Evolutionary conservation across 768 basidiomycete species (phyloP).

Genomic region (Pleurotus platypus): DNA sequence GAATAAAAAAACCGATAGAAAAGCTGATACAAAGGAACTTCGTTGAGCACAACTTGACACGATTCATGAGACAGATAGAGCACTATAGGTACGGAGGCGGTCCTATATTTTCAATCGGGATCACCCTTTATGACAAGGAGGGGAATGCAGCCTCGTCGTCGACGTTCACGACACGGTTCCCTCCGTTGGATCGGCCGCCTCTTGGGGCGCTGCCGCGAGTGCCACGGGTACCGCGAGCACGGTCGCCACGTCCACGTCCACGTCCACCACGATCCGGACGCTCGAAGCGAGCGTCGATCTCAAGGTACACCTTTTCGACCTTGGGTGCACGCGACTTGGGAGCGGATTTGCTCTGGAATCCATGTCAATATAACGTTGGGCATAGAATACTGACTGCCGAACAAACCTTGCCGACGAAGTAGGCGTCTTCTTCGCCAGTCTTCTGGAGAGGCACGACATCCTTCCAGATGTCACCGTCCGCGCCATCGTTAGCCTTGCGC

Average conservation of each 20-base stretch:
- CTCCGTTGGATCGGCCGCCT: constrained; percentile 38
- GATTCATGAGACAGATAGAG: neutral
- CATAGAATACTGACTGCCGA: neutral
- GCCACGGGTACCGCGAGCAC: constrained; percentile 40
- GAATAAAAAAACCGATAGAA: constrained; percentile 2
- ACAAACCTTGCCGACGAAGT: constrained; percentile 88
- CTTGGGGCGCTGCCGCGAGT: constrained; percentile 37
- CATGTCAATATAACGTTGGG: constrained; percentile 1
- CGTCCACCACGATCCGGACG: constrained; percentile 71
- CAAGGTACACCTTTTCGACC: constrained; percentile 88
- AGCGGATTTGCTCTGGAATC: constrained; percentile 53
- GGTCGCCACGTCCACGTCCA: constrained; percentile 40
- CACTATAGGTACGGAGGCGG: neutral
- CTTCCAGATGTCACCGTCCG: constrained; percentile 66
- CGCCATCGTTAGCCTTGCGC: constrained; percentile 80
- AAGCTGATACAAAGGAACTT: constrained; percentile 2
- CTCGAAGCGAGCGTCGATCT: constrained; percentile 88
- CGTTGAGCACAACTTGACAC: neutral
- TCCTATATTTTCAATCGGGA: neutral
- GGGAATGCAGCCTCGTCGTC: constrained; percentile 89
- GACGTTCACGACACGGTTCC: constrained; percentile 53
- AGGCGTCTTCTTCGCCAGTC: constrained; percentile 69
- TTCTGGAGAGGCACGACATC: constrained; percentile 65
- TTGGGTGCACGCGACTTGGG: constrained; percentile 74
- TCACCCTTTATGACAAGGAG: constrained; percentile 56